These are phyloP conservation scores for Craterostigma plantagineum DNA, from an alignment of 257 asterid species.

Conservation along the genomic window DNA sequence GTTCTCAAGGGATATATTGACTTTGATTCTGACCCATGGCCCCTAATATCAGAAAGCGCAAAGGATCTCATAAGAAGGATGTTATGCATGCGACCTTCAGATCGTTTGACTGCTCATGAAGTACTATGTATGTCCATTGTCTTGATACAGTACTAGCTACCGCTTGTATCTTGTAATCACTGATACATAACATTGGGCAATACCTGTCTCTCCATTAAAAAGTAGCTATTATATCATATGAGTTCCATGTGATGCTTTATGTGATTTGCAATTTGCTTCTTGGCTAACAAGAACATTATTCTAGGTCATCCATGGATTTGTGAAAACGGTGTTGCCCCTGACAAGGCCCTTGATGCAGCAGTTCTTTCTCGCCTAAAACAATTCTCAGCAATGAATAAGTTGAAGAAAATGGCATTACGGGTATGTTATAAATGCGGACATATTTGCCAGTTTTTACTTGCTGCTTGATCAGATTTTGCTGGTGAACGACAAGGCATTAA, in stretches of 20 bases:
- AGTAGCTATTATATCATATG: no score
- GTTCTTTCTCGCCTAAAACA: conserved; percentile 69
- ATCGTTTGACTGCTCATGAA: conserved; percentile 63
- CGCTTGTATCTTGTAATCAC: not conserved
- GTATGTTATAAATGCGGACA: conserved; percentile 19
- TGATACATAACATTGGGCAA: no score
- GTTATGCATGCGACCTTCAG: conserved; percentile 70
- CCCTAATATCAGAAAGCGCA: conserved; percentile 61
- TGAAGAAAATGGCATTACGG: conserved; percentile 84
- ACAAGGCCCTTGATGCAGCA: conserved; percentile 60
- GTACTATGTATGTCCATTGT: conserved; percentile 43
- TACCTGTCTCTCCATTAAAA: no score
- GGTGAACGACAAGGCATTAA: conserved; percentile 5
- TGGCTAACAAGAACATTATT: not conserved
- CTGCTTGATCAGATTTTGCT: conserved; percentile 3
- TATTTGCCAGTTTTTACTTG: not conserved
- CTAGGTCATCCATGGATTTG: conserved; percentile 75
- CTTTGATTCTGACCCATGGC: conserved; percentile 82
- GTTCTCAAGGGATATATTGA: conserved; percentile 69
- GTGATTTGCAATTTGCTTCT: no score
- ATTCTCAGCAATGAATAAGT: conserved; percentile 66
- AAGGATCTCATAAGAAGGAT: conserved; percentile 67
- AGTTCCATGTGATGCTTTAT: no score
- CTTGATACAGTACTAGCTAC: conserved; percentile 1
- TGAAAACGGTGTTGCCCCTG: conserved; percentile 77